phyloP scores from a whole-genome alignment of 2,329 filamentous ascomycete species.

The Fusarium sp. region DNA sequence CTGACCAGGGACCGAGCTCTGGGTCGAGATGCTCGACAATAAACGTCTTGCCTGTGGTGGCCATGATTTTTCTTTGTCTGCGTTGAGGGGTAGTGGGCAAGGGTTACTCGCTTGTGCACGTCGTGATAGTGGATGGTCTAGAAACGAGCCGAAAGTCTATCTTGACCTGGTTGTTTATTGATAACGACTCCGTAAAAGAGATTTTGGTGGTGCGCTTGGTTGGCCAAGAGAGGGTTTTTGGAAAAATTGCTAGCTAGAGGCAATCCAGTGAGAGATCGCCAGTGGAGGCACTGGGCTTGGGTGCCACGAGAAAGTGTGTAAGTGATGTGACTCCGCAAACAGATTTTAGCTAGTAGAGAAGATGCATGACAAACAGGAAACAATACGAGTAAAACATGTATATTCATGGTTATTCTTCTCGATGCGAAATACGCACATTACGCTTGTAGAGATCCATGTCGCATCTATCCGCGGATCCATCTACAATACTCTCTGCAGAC shows the following conservation, averaged over 20 bases:
- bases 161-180: not conserved
- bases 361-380: not conserved
- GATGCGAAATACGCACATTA: not conserved
- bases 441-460: not conserved
- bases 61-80: slow-evolving; percentile 49
- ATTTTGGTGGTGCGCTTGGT: slow-evolving; percentile 26
- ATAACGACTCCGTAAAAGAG: slow-evolving; percentile 16
- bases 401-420: not conserved
- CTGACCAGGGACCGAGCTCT: slow-evolving; percentile 93
- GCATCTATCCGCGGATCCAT: not conserved
- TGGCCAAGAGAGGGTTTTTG: slow-evolving; percentile 29
- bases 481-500: not conserved
- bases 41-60: slow-evolving; percentile 73
- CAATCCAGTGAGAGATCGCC: slow-evolving; percentile 21
- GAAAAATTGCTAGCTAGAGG: slow-evolving; percentile 37
- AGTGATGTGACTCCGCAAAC: not conserved
- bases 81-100: slow-evolving; percentile 6
- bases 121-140: not conserved
- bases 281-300: slow-evolving; percentile 19
- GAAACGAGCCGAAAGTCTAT: not conserved
- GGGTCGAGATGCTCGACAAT: slow-evolving; percentile 97
- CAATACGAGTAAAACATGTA: not conserved
- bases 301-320: not conserved
- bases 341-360: not conserved
- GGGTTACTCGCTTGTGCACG: slow-evolving; percentile 3